A percentile compares a stretch with the other conserved stretches of the same genome.
Conservation (phyloP, 108 stramenopile species). For the Schizochytrium sp. region DNA sequence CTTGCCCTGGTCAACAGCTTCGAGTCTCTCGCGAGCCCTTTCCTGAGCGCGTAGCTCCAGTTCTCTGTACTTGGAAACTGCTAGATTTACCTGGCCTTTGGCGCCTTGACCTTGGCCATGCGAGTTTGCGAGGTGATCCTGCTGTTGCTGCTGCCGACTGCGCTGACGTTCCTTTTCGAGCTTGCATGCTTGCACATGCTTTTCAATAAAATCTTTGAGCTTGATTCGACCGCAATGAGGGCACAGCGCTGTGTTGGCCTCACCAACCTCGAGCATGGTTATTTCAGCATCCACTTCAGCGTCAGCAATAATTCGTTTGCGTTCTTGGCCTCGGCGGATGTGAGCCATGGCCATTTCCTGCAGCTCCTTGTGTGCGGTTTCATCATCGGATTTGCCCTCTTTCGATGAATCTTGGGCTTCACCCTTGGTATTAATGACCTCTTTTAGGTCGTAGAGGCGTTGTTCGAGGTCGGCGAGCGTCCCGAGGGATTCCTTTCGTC, state of each 20-base stretch:
- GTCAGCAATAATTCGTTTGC: not conserved
- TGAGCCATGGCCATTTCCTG: slow-evolving; percentile 1
- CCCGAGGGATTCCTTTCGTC: not conserved
- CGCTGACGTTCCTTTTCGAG: too few relatives aligned
- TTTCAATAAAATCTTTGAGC: not conserved
- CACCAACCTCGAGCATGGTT: not conserved
- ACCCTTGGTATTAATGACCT: not conserved
- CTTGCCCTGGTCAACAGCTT: not conserved
- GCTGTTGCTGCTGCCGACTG: too few relatives aligned
- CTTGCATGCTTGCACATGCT: not conserved
- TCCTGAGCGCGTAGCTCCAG: not conserved
- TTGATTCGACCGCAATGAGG: not conserved
- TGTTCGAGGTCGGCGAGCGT: not conserved
- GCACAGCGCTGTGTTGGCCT: not conserved
- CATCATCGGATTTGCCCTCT: not conserved
- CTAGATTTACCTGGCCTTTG: not conserved
- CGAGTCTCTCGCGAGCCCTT: not conserved
- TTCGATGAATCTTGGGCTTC: not conserved
- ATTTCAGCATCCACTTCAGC: not conserved
- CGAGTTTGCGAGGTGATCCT: not conserved
- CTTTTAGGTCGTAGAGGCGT: not conserved
- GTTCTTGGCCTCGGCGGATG: not conserved
- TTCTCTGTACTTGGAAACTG: not conserved
- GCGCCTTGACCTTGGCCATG: not conserved
- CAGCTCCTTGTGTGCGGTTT: not conserved